Evolutionary conservation across 2,329 filamentous ascomycete genomes (phyloP).

Genomic region (Aspergillus tamarii): DNA sequence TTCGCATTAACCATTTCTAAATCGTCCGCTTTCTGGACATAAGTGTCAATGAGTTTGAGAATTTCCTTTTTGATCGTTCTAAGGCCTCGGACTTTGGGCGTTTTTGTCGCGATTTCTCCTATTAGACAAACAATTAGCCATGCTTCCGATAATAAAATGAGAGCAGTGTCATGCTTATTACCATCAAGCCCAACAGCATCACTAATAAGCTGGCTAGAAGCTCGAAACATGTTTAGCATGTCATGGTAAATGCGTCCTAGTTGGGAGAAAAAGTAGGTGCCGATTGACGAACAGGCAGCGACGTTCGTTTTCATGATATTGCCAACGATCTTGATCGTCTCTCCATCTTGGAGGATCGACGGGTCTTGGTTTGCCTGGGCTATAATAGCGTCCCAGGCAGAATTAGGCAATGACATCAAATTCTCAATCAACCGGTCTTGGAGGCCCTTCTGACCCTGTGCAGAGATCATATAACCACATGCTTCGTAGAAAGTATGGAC

Average conservation of each 20-base stretch:
- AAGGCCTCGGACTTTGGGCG: constrained; percentile 91
- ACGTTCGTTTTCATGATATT: constrained; percentile 99
- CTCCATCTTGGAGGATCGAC: constrained; percentile 81
- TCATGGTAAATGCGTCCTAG: constrained; percentile 97
- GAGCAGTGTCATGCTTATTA: constrained; percentile 42
- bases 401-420: constrained; percentile 90
- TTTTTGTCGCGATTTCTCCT: constrained; percentile 94
- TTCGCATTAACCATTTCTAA: constrained; percentile 88
- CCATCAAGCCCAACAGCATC: constrained; percentile 86
- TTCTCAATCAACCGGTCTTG: constrained; percentile 91
- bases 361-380: constrained; percentile 82
- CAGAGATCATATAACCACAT: constrained; percentile 98
- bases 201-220: constrained; percentile 94
- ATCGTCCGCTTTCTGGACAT: constrained; percentile 97
- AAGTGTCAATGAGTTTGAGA: constrained; percentile 95
- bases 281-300: constrained; percentile 95
- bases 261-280: constrained; percentile 96
- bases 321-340: constrained; percentile 97
- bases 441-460: constrained; percentile 90
- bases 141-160: background rate
- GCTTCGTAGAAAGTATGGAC: constrained; percentile 99
- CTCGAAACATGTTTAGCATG: constrained; percentile 98
- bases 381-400: constrained; percentile 95
- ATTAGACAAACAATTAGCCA: background rate
- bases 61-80: constrained; percentile 99